A percentile compares a stretch with the other conserved stretches of the same genome.
These are phyloP conservation scores for Fusarium nematophilum DNA, from an alignment of 2,329 filamentous ascomycete genomes.

Conservation along the genomic window DNA sequence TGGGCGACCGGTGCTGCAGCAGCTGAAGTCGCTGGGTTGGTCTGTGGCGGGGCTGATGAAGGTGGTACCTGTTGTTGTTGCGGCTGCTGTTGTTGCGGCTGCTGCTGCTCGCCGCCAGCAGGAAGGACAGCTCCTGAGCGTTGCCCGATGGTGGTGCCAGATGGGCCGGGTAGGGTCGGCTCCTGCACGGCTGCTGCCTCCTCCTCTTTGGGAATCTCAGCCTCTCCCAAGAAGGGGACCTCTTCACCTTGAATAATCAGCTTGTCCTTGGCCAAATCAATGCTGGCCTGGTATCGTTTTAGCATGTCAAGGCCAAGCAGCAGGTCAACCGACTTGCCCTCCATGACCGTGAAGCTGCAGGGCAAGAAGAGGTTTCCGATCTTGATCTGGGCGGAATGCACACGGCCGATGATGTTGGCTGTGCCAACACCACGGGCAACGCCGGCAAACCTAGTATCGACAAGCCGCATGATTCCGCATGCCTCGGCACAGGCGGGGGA, in stretches of 20 bases:
- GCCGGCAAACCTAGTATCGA: constrained; percentile 91
- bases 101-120: constrained; percentile 37
- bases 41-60: constrained; percentile 30
- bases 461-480: constrained; percentile 95
- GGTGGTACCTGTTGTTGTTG: constrained; percentile 29
- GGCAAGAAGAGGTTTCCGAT: constrained; percentile 89
- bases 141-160: constrained; percentile 88
- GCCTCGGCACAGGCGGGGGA: constrained; percentile 90
- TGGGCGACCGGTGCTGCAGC: constrained; percentile 43
- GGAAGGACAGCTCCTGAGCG: constrained; percentile 78
- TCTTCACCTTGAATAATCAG: constrained; percentile 90
- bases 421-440: constrained; percentile 95
- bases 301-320: constrained; percentile 96
- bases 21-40: constrained; percentile 42
- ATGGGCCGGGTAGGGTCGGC: constrained; percentile 85
- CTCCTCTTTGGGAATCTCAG: constrained; percentile 88
- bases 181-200: constrained; percentile 82
- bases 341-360: constrained; percentile 99
- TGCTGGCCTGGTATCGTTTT: constrained; percentile 92
- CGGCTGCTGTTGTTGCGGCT: constrained; percentile 34
- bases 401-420: constrained; percentile 91
- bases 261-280: constrained; percentile 86
- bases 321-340: constrained; percentile 95
- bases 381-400: constrained; percentile 94
- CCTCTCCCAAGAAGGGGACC: constrained; percentile 90